Evolutionary conservation across 768 basidiomycete species (phyloP).

Genomic region (Dioszegia hungarica): DNA sequence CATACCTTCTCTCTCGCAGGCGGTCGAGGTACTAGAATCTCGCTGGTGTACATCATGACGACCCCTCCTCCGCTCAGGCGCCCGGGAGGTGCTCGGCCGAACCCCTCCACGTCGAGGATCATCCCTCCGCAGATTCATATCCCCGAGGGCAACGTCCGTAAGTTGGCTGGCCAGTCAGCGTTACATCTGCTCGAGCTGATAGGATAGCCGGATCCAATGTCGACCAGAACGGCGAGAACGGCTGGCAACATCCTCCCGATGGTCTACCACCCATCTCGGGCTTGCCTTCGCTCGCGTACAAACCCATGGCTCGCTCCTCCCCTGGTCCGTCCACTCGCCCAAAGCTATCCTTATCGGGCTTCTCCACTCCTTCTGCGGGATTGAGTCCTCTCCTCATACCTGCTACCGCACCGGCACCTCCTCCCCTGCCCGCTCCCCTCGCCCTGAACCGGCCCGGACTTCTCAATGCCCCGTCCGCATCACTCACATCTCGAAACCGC

Average conservation of each 20-base stretch:
- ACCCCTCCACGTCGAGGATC: conserved; percentile 8
- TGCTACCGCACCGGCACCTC: background rate
- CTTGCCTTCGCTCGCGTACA: conserved; percentile 20
- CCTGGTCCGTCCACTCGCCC: conserved; percentile 21
- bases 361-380: conserved; percentile 19
- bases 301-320: conserved; percentile 20
- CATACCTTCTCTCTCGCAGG: too few relatives aligned
- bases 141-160: conserved; percentile 48
- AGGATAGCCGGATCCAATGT: conserved; percentile 39
- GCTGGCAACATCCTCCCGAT: conserved; percentile 30
- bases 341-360: conserved; percentile 36
- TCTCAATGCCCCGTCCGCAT: conserved; percentile 21
- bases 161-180: too few relatives aligned
- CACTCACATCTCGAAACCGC: background rate
- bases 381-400: background rate
- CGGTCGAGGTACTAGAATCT: too few relatives aligned
- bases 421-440: background rate
- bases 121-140: conserved; percentile 39
- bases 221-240: conserved; percentile 38
- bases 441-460: conserved; percentile 16
- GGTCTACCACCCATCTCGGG: background rate
- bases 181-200: background rate
- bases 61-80: conserved; percentile 14
- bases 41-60: background rate
- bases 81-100: conserved; percentile 38